Conservation (phyloP, 2,329 filamentous ascomycete genomes). For the Fulvia fulva region DNA sequence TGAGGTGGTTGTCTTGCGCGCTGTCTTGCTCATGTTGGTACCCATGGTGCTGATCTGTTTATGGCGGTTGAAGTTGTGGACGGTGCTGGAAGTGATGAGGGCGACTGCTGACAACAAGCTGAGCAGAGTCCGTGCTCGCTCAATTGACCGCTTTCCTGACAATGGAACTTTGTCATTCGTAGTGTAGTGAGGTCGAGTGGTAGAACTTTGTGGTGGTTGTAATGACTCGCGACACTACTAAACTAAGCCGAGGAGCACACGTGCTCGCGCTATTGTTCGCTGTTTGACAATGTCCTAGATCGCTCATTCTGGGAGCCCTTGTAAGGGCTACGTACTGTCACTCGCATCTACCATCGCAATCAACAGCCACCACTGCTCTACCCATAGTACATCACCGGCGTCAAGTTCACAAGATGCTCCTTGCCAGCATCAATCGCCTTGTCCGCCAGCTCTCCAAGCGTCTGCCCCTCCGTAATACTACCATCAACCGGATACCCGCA, state of each 20-base stretch:
- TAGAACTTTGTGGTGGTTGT: no score
- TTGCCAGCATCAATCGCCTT: constrained; percentile 19
- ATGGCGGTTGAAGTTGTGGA: background rate
- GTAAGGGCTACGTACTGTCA: background rate
- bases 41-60: background rate
- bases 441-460: constrained; percentile 22
- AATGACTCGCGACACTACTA: no score
- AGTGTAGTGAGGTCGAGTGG: no score
- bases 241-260: no score
- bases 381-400: constrained; percentile 17
- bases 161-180: no score
- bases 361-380: background rate
- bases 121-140: background rate
- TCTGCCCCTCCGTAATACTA: constrained; percentile 10
- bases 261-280: no score
- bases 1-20: background rate
- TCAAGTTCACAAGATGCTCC: constrained; percentile 16
- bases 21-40: background rate
- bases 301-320: background rate
- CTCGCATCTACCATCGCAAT: background rate
- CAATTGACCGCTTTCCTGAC: background rate
- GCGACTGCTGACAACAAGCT: no score
- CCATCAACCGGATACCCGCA: constrained; percentile 21
- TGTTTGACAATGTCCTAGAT: background rate
- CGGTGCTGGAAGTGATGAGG: background rate